Evolutionary conservation across 2,329 filamentous ascomycete genomes (phyloP).

Genomic region (Fusarium heterosporum): DNA sequence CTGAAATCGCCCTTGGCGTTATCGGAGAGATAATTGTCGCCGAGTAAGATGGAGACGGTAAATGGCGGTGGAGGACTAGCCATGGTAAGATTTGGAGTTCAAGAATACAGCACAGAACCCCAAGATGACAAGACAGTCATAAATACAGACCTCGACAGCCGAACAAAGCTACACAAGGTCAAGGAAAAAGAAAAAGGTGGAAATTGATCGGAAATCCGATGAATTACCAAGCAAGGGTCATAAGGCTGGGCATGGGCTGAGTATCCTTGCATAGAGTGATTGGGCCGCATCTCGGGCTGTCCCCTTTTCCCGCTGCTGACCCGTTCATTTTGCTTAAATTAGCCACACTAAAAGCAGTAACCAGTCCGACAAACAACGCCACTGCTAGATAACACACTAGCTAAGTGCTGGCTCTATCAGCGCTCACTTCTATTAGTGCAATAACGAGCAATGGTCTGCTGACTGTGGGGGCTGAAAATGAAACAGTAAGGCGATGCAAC

Average conservation of each 20-base stretch:
- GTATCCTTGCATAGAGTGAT: background rate
- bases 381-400: background rate
- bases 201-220: constrained; percentile 11
- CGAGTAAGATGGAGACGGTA: constrained; percentile 20
- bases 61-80: constrained; percentile 26
- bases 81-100: constrained; percentile 1
- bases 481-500: background rate
- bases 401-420: background rate
- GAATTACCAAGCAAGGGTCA: constrained; percentile 26
- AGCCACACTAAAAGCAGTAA: background rate
- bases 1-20: constrained; percentile 2
- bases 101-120: background rate
- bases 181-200: constrained; percentile 5
- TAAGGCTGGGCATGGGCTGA: constrained; percentile 16
- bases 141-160: background rate
- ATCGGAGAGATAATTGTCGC: background rate
- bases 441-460: constrained; percentile 1
- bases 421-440: background rate
- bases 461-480: constrained; percentile 26
- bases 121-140: background rate
- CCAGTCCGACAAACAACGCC: background rate
- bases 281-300: background rate
- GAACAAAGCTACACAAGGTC: background rate
- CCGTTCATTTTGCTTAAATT: constrained; percentile 1
- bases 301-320: background rate